Base-by-base conservation (phyloP, 2,329 filamentous ascomycete genomes). In the Fusarium sp. region DNA sequence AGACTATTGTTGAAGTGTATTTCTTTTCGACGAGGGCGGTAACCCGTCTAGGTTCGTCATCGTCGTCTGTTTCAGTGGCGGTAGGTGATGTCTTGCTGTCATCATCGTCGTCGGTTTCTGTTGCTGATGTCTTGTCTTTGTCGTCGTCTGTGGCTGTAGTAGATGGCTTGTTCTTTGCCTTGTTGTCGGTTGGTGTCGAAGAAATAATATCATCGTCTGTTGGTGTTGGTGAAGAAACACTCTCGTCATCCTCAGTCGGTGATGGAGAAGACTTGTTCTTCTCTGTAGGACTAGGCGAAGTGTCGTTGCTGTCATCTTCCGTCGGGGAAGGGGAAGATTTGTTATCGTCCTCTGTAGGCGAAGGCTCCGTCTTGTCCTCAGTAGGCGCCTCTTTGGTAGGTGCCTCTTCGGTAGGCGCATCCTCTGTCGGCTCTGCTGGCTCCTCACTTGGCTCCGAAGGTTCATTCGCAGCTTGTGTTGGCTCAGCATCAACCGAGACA, bases 1-100 rank as follows among this genome's bases (percentile, higher is more conserved):
- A 27, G 13, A 67, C 72, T 7, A 69, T 34, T 54, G 67, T 75
- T 20, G 52, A 62, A 11, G 72, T 75, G 11, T 69, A 73, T n/a
- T 64, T 35, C 24, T 64, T 38, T 42, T 75, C 70, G 4, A 76
- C 11, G 0, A 74, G 62, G 6, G 67, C 70, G 6, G 73, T 75
- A 3, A 71, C 71, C 8, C 69, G 29, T 10, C 14, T 47, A 47
- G 42, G 22, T 5, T 35, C 35, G 35, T 38, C 35, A 4, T 58
- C 31, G 13, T 34, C 56, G 16, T 40, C 56, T 4, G 56, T 58
- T 40, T 27, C 56, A 14, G 56, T 40, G 4, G 24, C 8, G 6
- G 54, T 54, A 13, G 47, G 27, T 18, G 31, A 37, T 13, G 54
- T 22, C 11, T 18, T 37, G n/a, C 20, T 16, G 9, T 57, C 27